Base-by-base conservation (phyloP, 495 filamentous ascomycete genomes). In the Penicillium coffeae region DNA sequence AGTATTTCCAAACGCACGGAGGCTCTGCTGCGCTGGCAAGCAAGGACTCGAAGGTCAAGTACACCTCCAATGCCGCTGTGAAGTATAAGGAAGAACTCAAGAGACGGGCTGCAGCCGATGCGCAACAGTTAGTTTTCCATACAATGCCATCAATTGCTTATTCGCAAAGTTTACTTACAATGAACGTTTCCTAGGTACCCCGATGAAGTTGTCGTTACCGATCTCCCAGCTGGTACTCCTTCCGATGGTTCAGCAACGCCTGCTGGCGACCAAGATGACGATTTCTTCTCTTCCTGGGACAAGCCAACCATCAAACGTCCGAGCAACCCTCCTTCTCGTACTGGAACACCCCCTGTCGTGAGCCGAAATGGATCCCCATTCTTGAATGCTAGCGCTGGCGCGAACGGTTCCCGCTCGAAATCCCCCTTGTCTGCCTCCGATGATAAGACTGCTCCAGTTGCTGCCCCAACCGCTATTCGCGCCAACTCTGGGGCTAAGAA, bases 281-380 rank as follows among this genome's bases (percentile, higher is more conserved):
- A 97, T 66, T 98, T 97, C 78, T 98, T 97, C 75, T 95, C 92
- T 8, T 95, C 90, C 0, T 98, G 92, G 91, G 94, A 97, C 65
- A 95, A 96, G 70, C 93, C 93, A 3, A 80, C 90, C 3, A 95
- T 98, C 73, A 98, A 97, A 74, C 87, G 91, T 47, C 94, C 91
- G 8, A 95, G 88, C 56, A 93, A 95, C 50, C 93, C 93, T 21
- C 82, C 92, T 22, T 96, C 92, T 25, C 86, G 93, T 62, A 93
- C 89, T 30, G 84, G 84, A 27, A 97, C 93, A 3, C 89, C 89
- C 14, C 90, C 92, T 3, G 81, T 90, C 16, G 78, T 88, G 51
- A 87, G 86, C 55, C 86, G 91, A 55, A 95, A 86, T 27, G 76
- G 82, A 3, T 96, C 94, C 9, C 92, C 93, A 6, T 94, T 94